phyloP scores from a whole-genome alignment of 2,329 filamentous ascomycete genomes.

The Talaromyces funiculosus region DNA sequence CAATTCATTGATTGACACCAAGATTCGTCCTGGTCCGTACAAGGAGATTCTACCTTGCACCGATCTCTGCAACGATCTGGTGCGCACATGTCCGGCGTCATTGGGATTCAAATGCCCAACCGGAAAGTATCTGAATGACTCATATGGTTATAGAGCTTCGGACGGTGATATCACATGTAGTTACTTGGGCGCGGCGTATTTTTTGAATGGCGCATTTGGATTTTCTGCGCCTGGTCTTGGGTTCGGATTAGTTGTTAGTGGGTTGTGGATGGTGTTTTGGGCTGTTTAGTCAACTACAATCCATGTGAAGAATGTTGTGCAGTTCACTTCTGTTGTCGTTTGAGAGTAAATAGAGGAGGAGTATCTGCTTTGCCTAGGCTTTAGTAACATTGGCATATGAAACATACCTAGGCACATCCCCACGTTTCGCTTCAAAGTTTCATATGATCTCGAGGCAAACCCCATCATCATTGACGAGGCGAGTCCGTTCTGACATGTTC shows the following conservation, averaged over 20 bases:
- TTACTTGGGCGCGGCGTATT: constrained; percentile 56
- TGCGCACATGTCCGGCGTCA: constrained; percentile 73
- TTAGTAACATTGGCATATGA: background rate
- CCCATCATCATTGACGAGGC: background rate
- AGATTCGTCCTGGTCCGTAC: constrained; percentile 78
- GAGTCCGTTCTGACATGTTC: background rate
- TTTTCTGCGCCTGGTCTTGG: background rate
- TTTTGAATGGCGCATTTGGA: constrained; percentile 28
- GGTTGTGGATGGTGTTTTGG: constrained; percentile 9
- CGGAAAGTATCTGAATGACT: constrained; percentile 43
- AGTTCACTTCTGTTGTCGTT: background rate
- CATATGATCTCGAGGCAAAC: background rate
- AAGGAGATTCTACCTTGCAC: constrained; percentile 87
- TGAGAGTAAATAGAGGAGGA: background rate
- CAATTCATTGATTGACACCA: constrained; percentile 65
- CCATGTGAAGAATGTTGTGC: background rate
- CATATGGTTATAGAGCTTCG: constrained; percentile 44
- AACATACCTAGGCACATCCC: background rate
- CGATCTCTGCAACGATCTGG: constrained; percentile 79
- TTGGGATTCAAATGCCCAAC: constrained; percentile 72
- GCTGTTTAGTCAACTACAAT: background rate
- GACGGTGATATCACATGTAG: constrained; percentile 51
- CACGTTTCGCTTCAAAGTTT: background rate
- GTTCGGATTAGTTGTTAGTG: constrained; percentile 1
- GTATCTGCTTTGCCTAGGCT: background rate